Conservation (phyloP, 1,284 basidiomycete genomes). For the Earliella scabrosa region DNA sequence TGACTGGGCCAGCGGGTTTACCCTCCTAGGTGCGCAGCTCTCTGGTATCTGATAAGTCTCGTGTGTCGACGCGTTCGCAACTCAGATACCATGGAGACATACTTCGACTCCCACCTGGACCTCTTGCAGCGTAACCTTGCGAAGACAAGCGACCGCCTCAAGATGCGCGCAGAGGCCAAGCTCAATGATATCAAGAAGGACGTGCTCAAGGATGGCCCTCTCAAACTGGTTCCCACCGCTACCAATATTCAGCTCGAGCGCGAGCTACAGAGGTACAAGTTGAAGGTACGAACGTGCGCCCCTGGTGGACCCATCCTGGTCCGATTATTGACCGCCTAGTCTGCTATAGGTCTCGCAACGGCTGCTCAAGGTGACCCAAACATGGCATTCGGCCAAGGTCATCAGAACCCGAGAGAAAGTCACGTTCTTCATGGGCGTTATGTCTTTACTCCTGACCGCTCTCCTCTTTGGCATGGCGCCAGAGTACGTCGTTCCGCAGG, state of each 20-base stretch:
- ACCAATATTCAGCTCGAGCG: constrained; percentile 81
- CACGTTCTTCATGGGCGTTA: constrained; percentile 91
- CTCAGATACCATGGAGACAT: constrained; percentile 86
- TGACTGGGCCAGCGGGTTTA: constrained; percentile 66
- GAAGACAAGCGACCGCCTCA: constrained; percentile 84
- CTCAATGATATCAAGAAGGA: constrained; percentile 45
- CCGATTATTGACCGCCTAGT: constrained; percentile 2
- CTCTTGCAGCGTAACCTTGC: constrained; percentile 86
- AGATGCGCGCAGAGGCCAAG: constrained; percentile 74
- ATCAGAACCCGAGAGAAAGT: constrained; percentile 90
- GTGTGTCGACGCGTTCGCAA: constrained; percentile 20
- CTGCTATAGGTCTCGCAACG: constrained; percentile 71
- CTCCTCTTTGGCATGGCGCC: constrained; percentile 85
- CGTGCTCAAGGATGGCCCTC: constrained; percentile 37
- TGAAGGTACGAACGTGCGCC: constrained; percentile 49
- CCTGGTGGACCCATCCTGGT: neutral
- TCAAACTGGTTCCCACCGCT: constrained; percentile 68
- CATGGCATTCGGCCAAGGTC: constrained; percentile 91
- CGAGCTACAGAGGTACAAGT: constrained; percentile 82
- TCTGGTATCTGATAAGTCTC: neutral
- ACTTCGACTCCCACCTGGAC: constrained; percentile 90
- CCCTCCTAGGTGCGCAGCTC: constrained; percentile 61
- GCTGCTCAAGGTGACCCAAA: constrained; percentile 69
- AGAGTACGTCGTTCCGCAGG: too few relatives aligned
- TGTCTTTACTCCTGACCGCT: constrained; percentile 83